Evolutionary conservation across 495 filamentous ascomycete species (phyloP).

Genomic region (Penicillium macrosclerotiorum): DNA sequence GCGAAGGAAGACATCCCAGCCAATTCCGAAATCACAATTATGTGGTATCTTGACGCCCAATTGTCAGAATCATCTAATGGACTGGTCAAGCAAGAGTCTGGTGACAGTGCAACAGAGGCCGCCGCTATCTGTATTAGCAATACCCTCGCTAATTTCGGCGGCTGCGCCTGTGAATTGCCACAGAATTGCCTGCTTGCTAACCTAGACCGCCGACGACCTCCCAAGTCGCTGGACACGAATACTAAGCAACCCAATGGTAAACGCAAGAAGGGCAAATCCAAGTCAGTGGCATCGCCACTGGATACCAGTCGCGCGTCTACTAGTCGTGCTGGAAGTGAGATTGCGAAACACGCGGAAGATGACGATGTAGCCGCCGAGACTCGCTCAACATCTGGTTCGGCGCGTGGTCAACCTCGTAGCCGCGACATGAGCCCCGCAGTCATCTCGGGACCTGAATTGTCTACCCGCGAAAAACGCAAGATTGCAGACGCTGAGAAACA

Average conservation of each 20-base stretch:
- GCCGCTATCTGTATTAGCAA: constrained; percentile 61
- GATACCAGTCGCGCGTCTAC: constrained; percentile 67
- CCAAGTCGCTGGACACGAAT: constrained; percentile 45
- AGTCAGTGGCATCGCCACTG: constrained; percentile 61
- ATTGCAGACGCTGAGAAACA: constrained; percentile 79
- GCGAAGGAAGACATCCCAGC: constrained; percentile 69
- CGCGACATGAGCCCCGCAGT: constrained; percentile 73
- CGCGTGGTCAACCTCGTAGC: constrained; percentile 71
- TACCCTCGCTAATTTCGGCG: constrained; percentile 81
- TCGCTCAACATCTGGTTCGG: constrained; percentile 71
- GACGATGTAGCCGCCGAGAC: constrained; percentile 51
- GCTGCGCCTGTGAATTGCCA: constrained; percentile 74
- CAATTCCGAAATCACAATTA: constrained; percentile 61
- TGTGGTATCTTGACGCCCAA: constrained; percentile 61
- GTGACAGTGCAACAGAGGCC: constrained; percentile 45
- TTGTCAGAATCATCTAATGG: constrained; percentile 45
- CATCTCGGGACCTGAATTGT: constrained; percentile 59
- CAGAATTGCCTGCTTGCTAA: constrained; percentile 66
- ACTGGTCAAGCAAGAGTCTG: constrained; percentile 45
- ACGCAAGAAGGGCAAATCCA: constrained; percentile 59
- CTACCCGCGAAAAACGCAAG: constrained; percentile 84
- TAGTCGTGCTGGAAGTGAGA: constrained; percentile 78
- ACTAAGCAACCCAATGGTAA: constrained; percentile 43
- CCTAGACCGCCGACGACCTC: constrained; percentile 65
- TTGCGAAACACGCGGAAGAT: constrained; percentile 46